Conservation (phyloP, 805 yeast genomes). For the Barnettozyma sucrosica region DNA sequence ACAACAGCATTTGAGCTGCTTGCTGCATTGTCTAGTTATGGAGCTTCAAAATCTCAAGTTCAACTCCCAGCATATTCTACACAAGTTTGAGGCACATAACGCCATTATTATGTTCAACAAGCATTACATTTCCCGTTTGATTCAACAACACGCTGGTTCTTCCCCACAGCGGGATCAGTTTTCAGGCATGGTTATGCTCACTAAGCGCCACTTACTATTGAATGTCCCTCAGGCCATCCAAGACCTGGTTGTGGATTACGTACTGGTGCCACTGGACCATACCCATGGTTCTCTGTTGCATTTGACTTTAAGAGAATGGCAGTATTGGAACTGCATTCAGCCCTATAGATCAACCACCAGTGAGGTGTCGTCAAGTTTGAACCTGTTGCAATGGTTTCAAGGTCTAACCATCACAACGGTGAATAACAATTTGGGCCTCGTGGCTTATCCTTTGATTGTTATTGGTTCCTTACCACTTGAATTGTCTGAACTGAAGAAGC, state of each 20-base stretch:
- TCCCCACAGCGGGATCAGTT: constrained; percentile 6
- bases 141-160: constrained; percentile 12
- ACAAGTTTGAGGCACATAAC: constrained; percentile 43
- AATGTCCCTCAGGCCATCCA: constrained; percentile 46
- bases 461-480: constrained; percentile 8
- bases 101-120: constrained; percentile 48
- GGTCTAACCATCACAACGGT: constrained; percentile 26
- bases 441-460: constrained; percentile 38
- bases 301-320: constrained; percentile 45
- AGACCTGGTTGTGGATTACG: constrained; percentile 43
- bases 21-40: constrained; percentile 14
- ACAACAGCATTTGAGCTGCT: neutral
- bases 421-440: constrained; percentile 47
- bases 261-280: constrained; percentile 33
- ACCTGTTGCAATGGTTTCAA: constrained; percentile 2
- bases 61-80: constrained; percentile 19
- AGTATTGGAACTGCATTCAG: constrained; percentile 14
- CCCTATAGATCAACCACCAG: constrained; percentile 4
- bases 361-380: neutral
- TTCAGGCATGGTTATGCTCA: constrained; percentile 33
- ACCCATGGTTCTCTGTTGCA: constrained; percentile 41
- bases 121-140: constrained; percentile 22
- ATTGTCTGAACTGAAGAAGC: constrained; percentile 1
- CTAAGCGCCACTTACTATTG: constrained; percentile 43
- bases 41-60: constrained; percentile 25